These are phyloP conservation scores for Xylaria scruposa DNA, from an alignment of 495 filamentous ascomycete species.

Conservation along the genomic window DNA sequence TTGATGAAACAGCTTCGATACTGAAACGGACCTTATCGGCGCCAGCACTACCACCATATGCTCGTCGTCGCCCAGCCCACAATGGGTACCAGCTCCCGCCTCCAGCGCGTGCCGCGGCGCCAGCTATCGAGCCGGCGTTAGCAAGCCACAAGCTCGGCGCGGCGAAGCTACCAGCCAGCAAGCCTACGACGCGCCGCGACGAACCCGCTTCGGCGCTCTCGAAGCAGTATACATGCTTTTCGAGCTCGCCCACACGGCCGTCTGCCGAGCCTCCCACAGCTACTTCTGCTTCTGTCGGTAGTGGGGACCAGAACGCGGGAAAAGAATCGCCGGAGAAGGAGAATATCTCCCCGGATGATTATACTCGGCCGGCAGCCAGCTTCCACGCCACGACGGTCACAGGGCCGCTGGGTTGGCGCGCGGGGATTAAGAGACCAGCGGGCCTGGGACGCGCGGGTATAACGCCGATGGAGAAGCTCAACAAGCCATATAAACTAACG, in stretches of 20 bases:
- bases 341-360: conserved; percentile 41
- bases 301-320: neutral
- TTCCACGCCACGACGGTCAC: conserved; percentile 51
- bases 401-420: conserved; percentile 39
- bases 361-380: conserved; percentile 45
- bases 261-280: conserved; percentile 12
- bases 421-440: conserved; percentile 42
- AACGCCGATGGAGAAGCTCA: conserved; percentile 49
- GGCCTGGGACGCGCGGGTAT: conserved; percentile 43
- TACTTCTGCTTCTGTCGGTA: neutral
- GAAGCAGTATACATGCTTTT: conserved; percentile 56
- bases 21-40: conserved; percentile 27
- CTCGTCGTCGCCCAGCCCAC: conserved; percentile 16
- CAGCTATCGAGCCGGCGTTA: conserved; percentile 44
- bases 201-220: conserved; percentile 32
- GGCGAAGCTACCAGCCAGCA: conserved; percentile 35
- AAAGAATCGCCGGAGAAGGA: conserved; percentile 30
- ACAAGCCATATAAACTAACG: conserved; percentile 57
- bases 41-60: conserved; percentile 24
- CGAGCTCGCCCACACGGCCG: conserved; percentile 52
- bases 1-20: conserved; percentile 24
- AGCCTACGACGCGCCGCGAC: conserved; percentile 21
- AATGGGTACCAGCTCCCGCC: conserved; percentile 18
- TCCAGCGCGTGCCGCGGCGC: conserved; percentile 22
- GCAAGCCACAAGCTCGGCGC: conserved; percentile 46